Conservation (phyloP, 768 basidiomycete species). For the Boletus pseudo-olivaceus region DNA sequence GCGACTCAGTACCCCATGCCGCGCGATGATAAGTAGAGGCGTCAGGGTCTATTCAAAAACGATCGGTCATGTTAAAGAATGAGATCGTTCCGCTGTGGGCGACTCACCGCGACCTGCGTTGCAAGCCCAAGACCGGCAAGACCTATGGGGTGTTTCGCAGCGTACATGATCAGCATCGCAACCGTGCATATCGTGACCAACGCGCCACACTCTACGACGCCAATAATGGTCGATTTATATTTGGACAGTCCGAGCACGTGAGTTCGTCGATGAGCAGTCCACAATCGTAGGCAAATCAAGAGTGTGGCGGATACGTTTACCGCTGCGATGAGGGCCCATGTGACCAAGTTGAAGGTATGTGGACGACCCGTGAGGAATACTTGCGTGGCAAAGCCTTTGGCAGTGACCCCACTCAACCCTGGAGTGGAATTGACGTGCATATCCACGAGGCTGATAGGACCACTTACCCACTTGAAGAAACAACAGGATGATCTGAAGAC, state of each 20-base stretch:
- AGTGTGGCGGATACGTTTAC: slow-evolving; percentile 18
- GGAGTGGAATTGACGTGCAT: neutral
- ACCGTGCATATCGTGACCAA: slow-evolving; percentile 15
- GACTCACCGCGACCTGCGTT: slow-evolving; percentile 21
- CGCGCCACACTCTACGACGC: slow-evolving; percentile 23
- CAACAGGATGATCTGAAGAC: slow-evolving; percentile 12
- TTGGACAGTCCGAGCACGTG: neutral
- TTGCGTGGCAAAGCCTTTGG: slow-evolving; percentile 6
- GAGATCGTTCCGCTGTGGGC: neutral
- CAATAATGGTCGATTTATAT: slow-evolving; percentile 16
- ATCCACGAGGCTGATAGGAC: neutral
- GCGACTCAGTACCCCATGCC: slow-evolving; percentile 11
- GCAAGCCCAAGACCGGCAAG: slow-evolving; percentile 18
- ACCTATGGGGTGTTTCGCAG: neutral
- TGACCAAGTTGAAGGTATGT: slow-evolving; percentile 7
- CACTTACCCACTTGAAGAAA: slow-evolving; percentile 16
- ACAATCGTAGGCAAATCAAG: slow-evolving; percentile 16
- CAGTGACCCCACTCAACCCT: slow-evolving; percentile 12
- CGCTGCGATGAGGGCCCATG: slow-evolving; percentile 15
- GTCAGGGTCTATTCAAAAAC: slow-evolving; percentile 6
- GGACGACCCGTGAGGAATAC: neutral
- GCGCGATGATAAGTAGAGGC: slow-evolving; percentile 18
- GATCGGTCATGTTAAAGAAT: neutral
- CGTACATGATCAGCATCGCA: slow-evolving; percentile 14
- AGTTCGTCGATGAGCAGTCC: slow-evolving; percentile 5